These are phyloP conservation scores for Phytophthora tubulina DNA, from an alignment of 352 stramenopile genomes.

Conservation along the genomic window DNA sequence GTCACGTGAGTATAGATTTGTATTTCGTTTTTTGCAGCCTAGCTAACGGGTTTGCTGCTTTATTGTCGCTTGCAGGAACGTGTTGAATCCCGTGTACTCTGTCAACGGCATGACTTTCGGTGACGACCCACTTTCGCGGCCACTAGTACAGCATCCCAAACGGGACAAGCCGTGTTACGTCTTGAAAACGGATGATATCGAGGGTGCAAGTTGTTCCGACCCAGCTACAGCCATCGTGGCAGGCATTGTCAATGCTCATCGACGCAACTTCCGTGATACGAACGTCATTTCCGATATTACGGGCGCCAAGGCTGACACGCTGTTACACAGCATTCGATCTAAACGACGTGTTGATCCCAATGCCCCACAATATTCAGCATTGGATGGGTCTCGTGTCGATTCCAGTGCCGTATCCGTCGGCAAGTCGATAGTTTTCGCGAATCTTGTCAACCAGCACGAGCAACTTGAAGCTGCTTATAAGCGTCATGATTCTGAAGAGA, in stretches of 20 bases:
- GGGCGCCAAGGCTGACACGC: slow-evolving; percentile 70
- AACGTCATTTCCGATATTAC: slow-evolving; percentile 75
- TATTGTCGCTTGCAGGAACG: slow-evolving; percentile 47
- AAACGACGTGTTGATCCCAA: slow-evolving; percentile 76
- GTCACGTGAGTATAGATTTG: slow-evolving; percentile 57
- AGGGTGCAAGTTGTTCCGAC: slow-evolving; percentile 62
- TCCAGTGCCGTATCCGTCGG: slow-evolving; percentile 71
- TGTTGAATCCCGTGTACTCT: slow-evolving; percentile 79
- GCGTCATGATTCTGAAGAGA: slow-evolving; percentile 15
- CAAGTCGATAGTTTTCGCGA: slow-evolving; percentile 77
- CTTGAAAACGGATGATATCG: slow-evolving; percentile 71
- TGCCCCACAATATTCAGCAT: slow-evolving; percentile 61
- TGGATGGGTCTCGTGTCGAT: slow-evolving; percentile 72
- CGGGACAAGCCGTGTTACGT: slow-evolving; percentile 64
- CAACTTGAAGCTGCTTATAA: slow-evolving; percentile 35
- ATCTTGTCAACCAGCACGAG: slow-evolving; percentile 62
- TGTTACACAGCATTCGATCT: slow-evolving; percentile 75
- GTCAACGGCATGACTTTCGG: slow-evolving; percentile 69
- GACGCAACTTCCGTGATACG: slow-evolving; percentile 62
- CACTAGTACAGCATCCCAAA: slow-evolving; percentile 55
- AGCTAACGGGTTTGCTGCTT: background rate
- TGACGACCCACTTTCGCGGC: slow-evolving; percentile 63
- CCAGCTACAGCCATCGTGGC: slow-evolving; percentile 63
- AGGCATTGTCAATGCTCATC: slow-evolving; percentile 66
- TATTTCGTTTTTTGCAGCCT: background rate